Evolutionary conservation across 129 eudicot genomes (phyloP).

Genomic region (Artemisia annua): DNA sequence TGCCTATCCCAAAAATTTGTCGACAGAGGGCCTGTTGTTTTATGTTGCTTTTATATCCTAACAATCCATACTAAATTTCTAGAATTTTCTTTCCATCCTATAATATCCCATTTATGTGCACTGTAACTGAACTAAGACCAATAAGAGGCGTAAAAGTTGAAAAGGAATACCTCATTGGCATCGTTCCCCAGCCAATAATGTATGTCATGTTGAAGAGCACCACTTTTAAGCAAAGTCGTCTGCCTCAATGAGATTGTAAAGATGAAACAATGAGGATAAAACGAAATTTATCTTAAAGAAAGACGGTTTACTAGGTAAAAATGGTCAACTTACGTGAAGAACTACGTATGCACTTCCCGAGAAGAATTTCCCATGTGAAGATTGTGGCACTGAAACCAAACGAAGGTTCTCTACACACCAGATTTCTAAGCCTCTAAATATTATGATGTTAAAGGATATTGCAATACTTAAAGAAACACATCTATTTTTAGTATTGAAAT

Average conservation of each 20-base stretch:
- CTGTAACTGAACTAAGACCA: slow-evolving; percentile 8
- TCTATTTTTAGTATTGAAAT: background rate
- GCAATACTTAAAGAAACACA: slow-evolving; percentile 8
- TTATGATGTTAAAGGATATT: slow-evolving; percentile 29
- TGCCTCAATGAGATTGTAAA: slow-evolving; percentile 31
- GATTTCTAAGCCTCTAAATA: slow-evolving; percentile 60
- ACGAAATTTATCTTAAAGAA: background rate
- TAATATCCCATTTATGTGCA: background rate
- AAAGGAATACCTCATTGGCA: slow-evolving; percentile 52
- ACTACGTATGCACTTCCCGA: slow-evolving; percentile 64
- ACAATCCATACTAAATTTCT: background rate
- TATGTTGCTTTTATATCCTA: background rate
- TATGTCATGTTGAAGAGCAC: slow-evolving; percentile 58
- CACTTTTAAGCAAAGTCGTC: slow-evolving; percentile 58
- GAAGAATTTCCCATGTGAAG: slow-evolving; percentile 64
- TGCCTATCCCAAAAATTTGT: background rate
- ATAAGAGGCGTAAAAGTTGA: slow-evolving; percentile 9
- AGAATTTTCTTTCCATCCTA: background rate
- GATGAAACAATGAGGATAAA: slow-evolving; percentile 1
- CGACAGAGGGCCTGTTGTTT: background rate
- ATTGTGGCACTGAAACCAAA: slow-evolving; percentile 59
- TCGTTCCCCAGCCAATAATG: slow-evolving; percentile 82
- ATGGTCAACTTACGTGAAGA: slow-evolving; percentile 41
- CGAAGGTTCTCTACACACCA: slow-evolving; percentile 66
- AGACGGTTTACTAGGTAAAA: slow-evolving; percentile 14